Base-by-base conservation (phyloP, 345 rosid genomes). In the Brassica carinata region DNA sequence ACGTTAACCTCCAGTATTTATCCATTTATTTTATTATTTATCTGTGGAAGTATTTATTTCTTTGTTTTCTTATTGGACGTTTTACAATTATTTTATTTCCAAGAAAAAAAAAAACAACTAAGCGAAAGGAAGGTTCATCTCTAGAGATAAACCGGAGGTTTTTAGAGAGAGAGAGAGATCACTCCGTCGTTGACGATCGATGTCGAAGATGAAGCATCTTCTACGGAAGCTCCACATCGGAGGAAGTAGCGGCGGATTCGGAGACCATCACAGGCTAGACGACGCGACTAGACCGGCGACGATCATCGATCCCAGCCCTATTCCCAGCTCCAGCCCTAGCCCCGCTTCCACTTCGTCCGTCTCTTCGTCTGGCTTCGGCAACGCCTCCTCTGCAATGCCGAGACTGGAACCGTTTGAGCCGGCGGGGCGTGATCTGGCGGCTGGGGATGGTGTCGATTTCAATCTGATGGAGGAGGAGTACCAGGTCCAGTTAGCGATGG, bases 131-230 rank as follows among this genome's bases (percentile, higher is more conserved):
- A 62, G 40, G 66, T 75, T 43, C 84, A 58, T 30, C 72, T 68
- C 51, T 82, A 74, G 81, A 80, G 74, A 74, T 53, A 71, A 77
- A 40, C 66, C 5, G 70, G 11, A 75, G 73, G 45, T 29, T 78
- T 69, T 38, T 73, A 77, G 78, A 76, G 74, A 81, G 79, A 74
- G 77, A 74, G 75, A 79, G 81, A 77, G 80, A 75, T 74, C 73
- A 80, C 72, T 81, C 79, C 80, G 53, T 77, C 76, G 88, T 89
- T 89, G 85, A 90, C 92, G 97, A 89, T 15, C 90, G 81, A 94
- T 94, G 98, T 85, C 98, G 86, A 94, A 87, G 87, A 87, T 94
- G 98, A 94, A 91, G 88, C 93, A 92, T 88, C 87, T 94, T 67
- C 88, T 92, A 3, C 84, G 92, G 79, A 94, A 94, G 77, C 92